Conservation (phyloP, 1,284 basidiomycete species). For the Porodaedalea pini region DNA sequence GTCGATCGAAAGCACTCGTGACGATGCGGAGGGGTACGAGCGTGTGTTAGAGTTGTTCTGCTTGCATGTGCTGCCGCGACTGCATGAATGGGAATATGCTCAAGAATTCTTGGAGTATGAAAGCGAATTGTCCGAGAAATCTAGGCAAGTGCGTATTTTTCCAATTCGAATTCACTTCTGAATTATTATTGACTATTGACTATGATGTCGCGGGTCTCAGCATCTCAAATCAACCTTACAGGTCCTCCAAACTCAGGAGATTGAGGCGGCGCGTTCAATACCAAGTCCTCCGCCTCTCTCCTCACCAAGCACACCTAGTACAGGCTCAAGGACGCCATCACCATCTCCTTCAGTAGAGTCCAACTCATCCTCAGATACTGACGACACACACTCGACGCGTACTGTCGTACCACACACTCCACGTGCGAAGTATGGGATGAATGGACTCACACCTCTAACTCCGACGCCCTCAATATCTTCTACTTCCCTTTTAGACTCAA, state of each 20-base stretch:
- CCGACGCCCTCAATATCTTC: conserved; percentile 12
- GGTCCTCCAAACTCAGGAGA: conserved; percentile 28
- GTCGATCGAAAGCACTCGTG: conserved; percentile 27
- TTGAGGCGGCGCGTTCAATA: conserved; percentile 19
- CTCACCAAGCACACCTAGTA: conserved; percentile 33
- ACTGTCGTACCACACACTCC: conserved; percentile 46
- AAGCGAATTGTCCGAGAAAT: conserved; percentile 49
- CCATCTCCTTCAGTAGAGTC: conserved; percentile 36
- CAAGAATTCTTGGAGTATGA: conserved; percentile 71
- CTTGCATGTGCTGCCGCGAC: conserved; percentile 62
- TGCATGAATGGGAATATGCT: conserved; percentile 76
- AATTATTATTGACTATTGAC: conserved; percentile 7
- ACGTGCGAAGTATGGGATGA: conserved; percentile 23
- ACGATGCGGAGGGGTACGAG: conserved; percentile 55
- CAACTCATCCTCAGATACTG: conserved; percentile 52
- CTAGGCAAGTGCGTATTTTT: conserved; percentile 46
- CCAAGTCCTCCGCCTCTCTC: conserved; percentile 29
- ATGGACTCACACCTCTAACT: conserved; percentile 16
- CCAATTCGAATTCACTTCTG: conserved; percentile 10
- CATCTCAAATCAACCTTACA: conserved; percentile 41
- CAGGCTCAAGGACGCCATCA: conserved; percentile 27
- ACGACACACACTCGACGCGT: conserved; percentile 48
- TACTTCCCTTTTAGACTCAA: conserved; percentile 24
- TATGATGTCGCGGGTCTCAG: conserved; percentile 31
- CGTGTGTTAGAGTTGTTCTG: conserved; percentile 74